phyloP scores from a whole-genome alignment of 345 rosid genomes.

The Bruguiera parviflora region DNA sequence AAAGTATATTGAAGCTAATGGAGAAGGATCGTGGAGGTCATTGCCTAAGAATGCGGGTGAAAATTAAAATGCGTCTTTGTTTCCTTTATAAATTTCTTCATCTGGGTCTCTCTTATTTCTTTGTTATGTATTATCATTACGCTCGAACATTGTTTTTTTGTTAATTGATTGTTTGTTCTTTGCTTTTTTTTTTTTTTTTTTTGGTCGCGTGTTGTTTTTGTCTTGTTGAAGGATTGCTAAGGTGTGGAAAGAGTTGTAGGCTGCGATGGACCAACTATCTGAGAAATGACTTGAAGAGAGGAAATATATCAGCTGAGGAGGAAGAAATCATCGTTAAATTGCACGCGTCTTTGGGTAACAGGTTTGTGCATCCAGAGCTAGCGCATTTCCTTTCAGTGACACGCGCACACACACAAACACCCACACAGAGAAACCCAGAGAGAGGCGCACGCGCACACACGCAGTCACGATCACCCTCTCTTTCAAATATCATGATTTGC shows the following conservation, averaged over 20 bases:
- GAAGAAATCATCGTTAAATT: slow-evolving; percentile 59
- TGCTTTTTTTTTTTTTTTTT: too few species aligned
- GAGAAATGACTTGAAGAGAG: slow-evolving; percentile 69
- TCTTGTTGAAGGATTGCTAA: slow-evolving; percentile 48
- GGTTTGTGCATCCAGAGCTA: slow-evolving; percentile 31
- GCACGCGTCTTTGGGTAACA: slow-evolving; percentile 70
- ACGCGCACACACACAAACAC: too few species aligned
- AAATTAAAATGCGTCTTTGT: neutral
- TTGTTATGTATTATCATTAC: neutral
- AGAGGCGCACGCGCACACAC: too few species aligned
- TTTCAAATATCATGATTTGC: too few species aligned
- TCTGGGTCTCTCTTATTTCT: too few species aligned
- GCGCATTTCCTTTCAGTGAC: too few species aligned
- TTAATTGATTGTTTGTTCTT: neutral
- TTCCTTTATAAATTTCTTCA: neutral
- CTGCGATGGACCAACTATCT: slow-evolving; percentile 87
- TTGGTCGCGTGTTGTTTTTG: neutral
- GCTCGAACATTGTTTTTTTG: too few species aligned
- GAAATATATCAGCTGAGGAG: slow-evolving; percentile 61
- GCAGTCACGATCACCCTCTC: too few species aligned
- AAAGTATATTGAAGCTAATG: slow-evolving; percentile 47
- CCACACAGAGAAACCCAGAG: too few species aligned
- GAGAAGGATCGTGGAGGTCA: slow-evolving; percentile 71
- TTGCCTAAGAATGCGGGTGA: slow-evolving; percentile 61
- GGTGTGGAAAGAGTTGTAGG: slow-evolving; percentile 94